phyloP scores from a whole-genome alignment of 495 filamentous ascomycete genomes.

The Penicillium canescens region DNA sequence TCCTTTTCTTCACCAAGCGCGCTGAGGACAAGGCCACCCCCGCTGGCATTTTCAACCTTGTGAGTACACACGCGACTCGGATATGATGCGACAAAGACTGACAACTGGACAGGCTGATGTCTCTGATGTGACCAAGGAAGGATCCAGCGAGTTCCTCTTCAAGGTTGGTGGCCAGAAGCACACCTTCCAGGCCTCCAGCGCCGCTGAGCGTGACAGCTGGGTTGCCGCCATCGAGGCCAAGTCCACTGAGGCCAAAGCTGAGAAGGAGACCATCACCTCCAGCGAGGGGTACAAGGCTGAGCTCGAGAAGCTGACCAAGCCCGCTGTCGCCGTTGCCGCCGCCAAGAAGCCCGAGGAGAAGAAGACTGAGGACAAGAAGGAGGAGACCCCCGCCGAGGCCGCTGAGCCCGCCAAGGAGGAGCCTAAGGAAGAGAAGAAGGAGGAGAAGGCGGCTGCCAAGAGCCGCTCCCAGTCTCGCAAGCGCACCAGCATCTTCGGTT shows the following conservation, averaged over 20 bases:
- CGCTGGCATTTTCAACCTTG: slow-evolving; percentile 80
- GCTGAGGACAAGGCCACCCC: slow-evolving; percentile 77
- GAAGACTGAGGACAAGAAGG: slow-evolving; percentile 41
- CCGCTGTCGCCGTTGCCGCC: slow-evolving; percentile 42
- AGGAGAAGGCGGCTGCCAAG: slow-evolving; percentile 50
- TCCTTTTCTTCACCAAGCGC: slow-evolving; percentile 89
- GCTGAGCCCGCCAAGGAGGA: slow-evolving; percentile 38
- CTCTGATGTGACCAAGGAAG: slow-evolving; percentile 73
- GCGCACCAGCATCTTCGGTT: slow-evolving; percentile 80
- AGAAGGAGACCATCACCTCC: slow-evolving; percentile 64
- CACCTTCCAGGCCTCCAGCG: slow-evolving; percentile 74
- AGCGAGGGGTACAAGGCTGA: slow-evolving; percentile 79
- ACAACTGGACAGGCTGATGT: slow-evolving; percentile 67
- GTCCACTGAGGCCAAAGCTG: slow-evolving; percentile 73
- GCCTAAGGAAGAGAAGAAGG: slow-evolving; percentile 46
- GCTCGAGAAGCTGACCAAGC: slow-evolving; percentile 63
- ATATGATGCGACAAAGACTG: background rate
- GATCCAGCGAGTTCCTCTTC: slow-evolving; percentile 78
- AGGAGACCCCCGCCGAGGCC: slow-evolving; percentile 49
- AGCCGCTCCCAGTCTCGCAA: slow-evolving; percentile 85
- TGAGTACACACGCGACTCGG: slow-evolving; percentile 41
- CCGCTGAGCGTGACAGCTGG: slow-evolving; percentile 88
- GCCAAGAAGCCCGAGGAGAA: slow-evolving; percentile 52
- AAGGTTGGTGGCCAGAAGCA: slow-evolving; percentile 84
- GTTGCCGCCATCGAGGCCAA: slow-evolving; percentile 74